Base-by-base conservation (phyloP, 352 stramenopile genomes). In the Phytophthora colocasiae region DNA sequence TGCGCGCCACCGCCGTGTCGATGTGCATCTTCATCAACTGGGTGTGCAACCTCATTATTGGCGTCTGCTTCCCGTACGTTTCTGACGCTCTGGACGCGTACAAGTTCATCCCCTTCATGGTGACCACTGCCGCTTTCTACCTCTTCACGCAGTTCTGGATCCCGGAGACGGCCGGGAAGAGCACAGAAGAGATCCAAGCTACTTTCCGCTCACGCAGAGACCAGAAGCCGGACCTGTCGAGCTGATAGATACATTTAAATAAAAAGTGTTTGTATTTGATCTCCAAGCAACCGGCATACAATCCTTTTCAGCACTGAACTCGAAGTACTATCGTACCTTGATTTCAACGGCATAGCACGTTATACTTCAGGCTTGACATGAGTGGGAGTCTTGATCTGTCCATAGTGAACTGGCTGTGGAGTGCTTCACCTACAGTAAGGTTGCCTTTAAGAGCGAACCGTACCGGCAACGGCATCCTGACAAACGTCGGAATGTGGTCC, bases 121-220 rank as follows among this genome's bases (percentile, higher is more conserved):
- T 58, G 6, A 78, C 67, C 12, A 64, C 87, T 4, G 66, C 70
- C 10, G 8, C 50, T 2, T 73, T 41, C 27, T 89, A 84, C 61
- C 62, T 80, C n/a, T 80, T 71, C 57, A 70, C 62, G 27, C 57
- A 62, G 11, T 61, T 62, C 15, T 70, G 47, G 56, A 89, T 47
- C 43, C 84, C 84, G 2, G 82, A 92, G 46, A 92, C 84, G 8
- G 74, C 71, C 11, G 75, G 77, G 19, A 89, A 88, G 51, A 88
- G 76, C 7, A 81, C 55, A 32, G 69, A 86, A 12, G 80, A 89
- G 54, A 92, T 92, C 64, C 81, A 88, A 49, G 62, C 40, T 7
- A 66, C 69, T 34, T 89, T 88, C 52, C 73, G 63, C 2, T 49
- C 50, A 11, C 29, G 34, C 17, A 24, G 36, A 22, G 15, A 56